Evolutionary conservation across 2,329 filamentous ascomycete species (phyloP).

Genomic region (Pseudocercospora ulei): DNA sequence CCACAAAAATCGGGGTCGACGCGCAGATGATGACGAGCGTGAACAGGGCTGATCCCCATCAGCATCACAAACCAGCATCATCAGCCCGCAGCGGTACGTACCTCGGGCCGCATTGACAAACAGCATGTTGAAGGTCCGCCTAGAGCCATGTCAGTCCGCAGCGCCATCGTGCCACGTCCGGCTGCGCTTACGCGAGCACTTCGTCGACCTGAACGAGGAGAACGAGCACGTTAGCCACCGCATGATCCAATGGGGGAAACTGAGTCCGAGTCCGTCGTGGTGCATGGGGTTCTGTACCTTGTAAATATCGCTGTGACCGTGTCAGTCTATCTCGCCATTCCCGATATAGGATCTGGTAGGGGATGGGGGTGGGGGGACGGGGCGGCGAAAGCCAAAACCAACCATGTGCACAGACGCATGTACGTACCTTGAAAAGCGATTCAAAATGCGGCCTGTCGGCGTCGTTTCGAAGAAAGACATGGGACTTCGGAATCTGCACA

Average conservation of each 20-base stretch:
- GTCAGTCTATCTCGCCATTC: constrained; percentile 2
- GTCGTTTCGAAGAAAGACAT: constrained; percentile 99
- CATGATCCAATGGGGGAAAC: neutral
- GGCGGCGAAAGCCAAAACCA: constrained; percentile 4
- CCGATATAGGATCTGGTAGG: constrained; percentile 4
- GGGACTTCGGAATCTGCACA: constrained; percentile 64
- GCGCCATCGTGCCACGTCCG: constrained; percentile 12
- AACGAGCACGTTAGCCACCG: constrained; percentile 11
- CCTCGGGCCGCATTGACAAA: constrained; percentile 44
- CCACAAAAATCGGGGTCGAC: constrained; percentile 68
- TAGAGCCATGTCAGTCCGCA: constrained; percentile 31
- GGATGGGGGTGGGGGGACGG: too few species aligned
- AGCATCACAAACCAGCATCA: constrained; percentile 11
- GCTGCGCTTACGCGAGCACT: constrained; percentile 58
- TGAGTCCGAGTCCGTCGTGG: neutral
- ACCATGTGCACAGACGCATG: constrained; percentile 10
- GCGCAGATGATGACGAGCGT: constrained; percentile 78
- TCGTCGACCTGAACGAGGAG: constrained; percentile 56
- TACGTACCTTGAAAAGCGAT: constrained; percentile 71
- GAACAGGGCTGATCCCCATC: constrained; percentile 49
- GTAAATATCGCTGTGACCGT: constrained; percentile 19
- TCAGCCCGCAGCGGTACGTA: constrained; percentile 30
- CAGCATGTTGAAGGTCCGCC: constrained; percentile 89
- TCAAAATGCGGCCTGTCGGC: constrained; percentile 88
- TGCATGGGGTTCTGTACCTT: constrained; percentile 11